phyloP scores from a whole-genome alignment of 345 rosid genomes.

The Punica granatum region DNA sequence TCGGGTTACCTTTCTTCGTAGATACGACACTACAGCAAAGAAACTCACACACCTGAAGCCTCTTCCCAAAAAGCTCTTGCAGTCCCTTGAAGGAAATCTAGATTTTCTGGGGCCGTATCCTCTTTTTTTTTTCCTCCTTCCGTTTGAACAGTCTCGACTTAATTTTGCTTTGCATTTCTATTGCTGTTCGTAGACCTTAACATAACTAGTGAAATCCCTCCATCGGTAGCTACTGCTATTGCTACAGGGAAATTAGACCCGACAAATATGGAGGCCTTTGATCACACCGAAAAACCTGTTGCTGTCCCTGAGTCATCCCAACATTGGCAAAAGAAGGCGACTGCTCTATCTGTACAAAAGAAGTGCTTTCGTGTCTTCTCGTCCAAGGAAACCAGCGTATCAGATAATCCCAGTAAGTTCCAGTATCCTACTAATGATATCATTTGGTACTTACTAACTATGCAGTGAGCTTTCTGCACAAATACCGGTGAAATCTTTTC shows the following conservation, averaged over 20 bases:
- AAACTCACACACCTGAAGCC: slow-evolving; percentile 58
- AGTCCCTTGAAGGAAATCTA: slow-evolving; percentile 39
- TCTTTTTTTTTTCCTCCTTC: too few relatives aligned
- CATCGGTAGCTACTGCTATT: slow-evolving; percentile 65
- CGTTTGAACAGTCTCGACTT: background rate
- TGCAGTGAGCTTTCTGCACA: too few relatives aligned
- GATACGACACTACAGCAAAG: slow-evolving; percentile 54
- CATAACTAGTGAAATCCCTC: slow-evolving; percentile 50
- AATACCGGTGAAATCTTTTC: too few relatives aligned
- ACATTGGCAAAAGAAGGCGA: slow-evolving; percentile 22
- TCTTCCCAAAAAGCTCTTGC: slow-evolving; percentile 42
- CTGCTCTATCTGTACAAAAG: slow-evolving; percentile 10
- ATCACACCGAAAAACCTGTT: slow-evolving; percentile 22
- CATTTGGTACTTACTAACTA: background rate
- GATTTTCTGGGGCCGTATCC: slow-evolving; percentile 97
- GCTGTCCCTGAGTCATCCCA: slow-evolving; percentile 11
- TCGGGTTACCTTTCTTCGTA: slow-evolving; percentile 18
- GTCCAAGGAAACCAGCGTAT: slow-evolving; percentile 19
- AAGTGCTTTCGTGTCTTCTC: slow-evolving; percentile 24
- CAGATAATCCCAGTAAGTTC: slow-evolving; percentile 24
- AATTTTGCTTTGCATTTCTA: background rate
- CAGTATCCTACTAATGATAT: background rate
- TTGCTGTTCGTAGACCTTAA: background rate
- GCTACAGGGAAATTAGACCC: slow-evolving; percentile 78
- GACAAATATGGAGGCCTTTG: slow-evolving; percentile 57